Evolutionary conservation across 352 stramenopile genomes (phyloP).

Genomic region (Globisporangium acanthophoron): DNA sequence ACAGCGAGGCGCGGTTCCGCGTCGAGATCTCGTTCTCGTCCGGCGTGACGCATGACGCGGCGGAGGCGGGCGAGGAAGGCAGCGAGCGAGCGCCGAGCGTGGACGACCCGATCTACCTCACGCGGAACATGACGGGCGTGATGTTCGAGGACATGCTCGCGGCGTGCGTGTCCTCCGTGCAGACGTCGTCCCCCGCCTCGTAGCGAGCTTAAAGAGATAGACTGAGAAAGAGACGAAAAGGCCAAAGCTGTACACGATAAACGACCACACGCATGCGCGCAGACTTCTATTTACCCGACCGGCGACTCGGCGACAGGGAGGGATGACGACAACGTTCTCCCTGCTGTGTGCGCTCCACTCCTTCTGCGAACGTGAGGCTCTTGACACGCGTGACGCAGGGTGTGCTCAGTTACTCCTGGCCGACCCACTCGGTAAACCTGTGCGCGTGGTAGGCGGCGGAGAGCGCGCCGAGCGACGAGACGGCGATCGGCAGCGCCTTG

Average conservation of each 20-base stretch:
- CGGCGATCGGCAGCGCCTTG: constrained; percentile 66
- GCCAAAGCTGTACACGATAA: not conserved
- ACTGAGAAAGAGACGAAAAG: not conserved
- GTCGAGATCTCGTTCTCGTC: constrained; percentile 85
- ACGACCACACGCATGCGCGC: constrained; percentile 6
- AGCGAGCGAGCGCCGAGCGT: constrained; percentile 21
- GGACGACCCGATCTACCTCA: constrained; percentile 78
- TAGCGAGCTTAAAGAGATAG: not conserved
- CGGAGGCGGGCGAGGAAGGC: constrained; percentile 3
- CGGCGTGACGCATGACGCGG: constrained; percentile 47
- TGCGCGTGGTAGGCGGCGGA: constrained; percentile 81
- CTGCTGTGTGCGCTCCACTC: too few relatives aligned
- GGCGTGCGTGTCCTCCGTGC: constrained; percentile 74
- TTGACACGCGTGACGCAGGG: too few relatives aligned
- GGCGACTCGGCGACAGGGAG: not conserved
- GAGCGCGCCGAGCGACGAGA: constrained; percentile 70
- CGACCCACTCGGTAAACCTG: constrained; percentile 78
- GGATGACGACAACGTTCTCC: not conserved
- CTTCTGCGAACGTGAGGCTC: too few relatives aligned
- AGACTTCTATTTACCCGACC: constrained; percentile 11
- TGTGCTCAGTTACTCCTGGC: constrained; percentile 49
- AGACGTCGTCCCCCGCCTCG: constrained; percentile 19
- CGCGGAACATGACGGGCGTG: constrained; percentile 79
- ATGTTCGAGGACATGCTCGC: constrained; percentile 89
- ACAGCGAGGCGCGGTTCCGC: constrained; percentile 79